These are phyloP conservation scores for Naegleria gruberi DNA, from an alignment of 208 protist species.

Conservation along the genomic window DNA sequence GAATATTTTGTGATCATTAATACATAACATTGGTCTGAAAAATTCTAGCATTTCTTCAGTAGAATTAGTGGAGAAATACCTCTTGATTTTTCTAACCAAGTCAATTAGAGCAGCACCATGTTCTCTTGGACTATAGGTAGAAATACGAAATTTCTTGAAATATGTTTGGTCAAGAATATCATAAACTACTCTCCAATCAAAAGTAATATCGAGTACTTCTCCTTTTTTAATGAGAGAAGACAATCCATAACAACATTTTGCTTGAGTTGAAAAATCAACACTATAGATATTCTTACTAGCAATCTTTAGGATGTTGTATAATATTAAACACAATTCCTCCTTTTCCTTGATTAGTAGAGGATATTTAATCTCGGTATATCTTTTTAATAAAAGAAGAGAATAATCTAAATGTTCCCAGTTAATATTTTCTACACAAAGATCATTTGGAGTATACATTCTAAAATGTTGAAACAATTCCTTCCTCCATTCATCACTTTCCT, in stretches of 20 bases:
- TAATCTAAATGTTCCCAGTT: not conserved
- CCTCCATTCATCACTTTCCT: not conserved
- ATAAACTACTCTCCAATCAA: not conserved
- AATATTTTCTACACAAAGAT: not conserved
- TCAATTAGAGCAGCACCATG: not conserved
- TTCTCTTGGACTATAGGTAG: not conserved
- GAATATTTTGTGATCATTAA: slow-evolving; percentile 10
- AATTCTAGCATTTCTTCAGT: not conserved
- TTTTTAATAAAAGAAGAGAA: not conserved
- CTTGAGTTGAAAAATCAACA: not conserved
- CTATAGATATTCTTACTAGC: not conserved
- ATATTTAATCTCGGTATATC: not conserved
- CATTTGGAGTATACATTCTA: not conserved
- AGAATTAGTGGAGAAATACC: not conserved
- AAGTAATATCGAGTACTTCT: not conserved
- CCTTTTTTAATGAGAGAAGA: not conserved
- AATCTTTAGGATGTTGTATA: not conserved
- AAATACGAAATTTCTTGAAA: not conserved
- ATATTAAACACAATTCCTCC: not conserved
- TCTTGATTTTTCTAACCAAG: not conserved
- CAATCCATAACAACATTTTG: not conserved
- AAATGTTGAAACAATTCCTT: not conserved
- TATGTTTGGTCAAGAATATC: not conserved
- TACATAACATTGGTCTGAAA: not conserved
- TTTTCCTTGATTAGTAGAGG: not conserved